These are phyloP conservation scores for Orychophragmus violaceus DNA, from an alignment of 345 rosid species.

Conservation along the genomic window DNA sequence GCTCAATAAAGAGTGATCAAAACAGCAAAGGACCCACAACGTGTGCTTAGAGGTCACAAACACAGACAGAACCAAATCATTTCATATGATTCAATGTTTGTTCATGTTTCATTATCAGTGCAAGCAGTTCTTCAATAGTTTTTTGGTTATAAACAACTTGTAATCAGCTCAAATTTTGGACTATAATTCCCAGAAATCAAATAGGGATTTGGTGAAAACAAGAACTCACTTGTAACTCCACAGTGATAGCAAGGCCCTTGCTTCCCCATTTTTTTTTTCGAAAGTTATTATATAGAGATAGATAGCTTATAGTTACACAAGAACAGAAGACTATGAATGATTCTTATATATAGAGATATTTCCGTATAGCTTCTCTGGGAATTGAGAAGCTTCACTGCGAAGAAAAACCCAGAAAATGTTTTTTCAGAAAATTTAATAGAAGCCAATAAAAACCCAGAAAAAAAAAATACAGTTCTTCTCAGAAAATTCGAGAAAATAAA, in stretches of 20 bases:
- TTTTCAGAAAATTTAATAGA: not conserved
- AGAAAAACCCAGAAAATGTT: constrained; percentile 37
- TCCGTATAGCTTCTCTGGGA: not conserved
- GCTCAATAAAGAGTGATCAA: constrained; percentile 21
- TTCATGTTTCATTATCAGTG: constrained; percentile 16
- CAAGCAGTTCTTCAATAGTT: constrained; percentile 1
- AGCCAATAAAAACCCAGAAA: constrained; percentile 23
- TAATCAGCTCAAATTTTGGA: not conserved
- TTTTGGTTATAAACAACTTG: not conserved
- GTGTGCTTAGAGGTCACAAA: not conserved
- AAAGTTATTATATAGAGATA: not conserved
- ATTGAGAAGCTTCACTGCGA: constrained; percentile 34
- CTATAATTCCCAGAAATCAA: not conserved
- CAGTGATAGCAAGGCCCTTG: constrained; percentile 99
- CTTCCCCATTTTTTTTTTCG: constrained; percentile 63
- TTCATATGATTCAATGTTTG: not conserved
- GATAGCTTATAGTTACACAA: not conserved
- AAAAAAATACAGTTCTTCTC: not conserved
- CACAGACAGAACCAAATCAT: not conserved
- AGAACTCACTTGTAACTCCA: constrained; percentile 98
- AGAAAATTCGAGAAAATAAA: constrained; percentile 11
- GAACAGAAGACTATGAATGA: not conserved
- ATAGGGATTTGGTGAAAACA: constrained; percentile 30
- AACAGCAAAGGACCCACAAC: constrained; percentile 1
- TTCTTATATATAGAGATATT: not conserved